These are phyloP conservation scores for Coemansia sp. DNA, from an alignment of 192 early-diverging fungal species.

Conservation along the genomic window DNA sequence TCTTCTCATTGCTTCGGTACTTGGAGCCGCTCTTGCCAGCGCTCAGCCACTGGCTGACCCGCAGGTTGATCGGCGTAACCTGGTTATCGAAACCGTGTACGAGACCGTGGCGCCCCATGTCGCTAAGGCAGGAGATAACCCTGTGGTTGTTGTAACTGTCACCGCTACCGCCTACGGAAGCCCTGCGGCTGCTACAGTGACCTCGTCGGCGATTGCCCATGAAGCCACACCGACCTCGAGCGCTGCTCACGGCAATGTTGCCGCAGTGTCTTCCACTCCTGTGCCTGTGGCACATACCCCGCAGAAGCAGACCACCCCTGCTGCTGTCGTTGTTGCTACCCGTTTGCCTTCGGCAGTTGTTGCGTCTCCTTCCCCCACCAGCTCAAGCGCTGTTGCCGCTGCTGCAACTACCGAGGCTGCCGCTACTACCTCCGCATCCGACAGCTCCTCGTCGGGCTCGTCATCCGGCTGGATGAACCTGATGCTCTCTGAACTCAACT, in stretches of 20 bases:
- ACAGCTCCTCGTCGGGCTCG: background rate
- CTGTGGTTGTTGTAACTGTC: conserved; percentile 27
- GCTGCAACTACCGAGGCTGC: background rate
- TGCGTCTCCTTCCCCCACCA: background rate
- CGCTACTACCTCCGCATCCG: background rate
- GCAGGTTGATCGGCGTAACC: conserved; percentile 5
- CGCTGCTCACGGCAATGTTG: background rate
- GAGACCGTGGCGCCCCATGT: conserved; percentile 10
- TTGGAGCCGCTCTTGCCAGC: conserved; percentile 29
- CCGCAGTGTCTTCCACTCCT: background rate
- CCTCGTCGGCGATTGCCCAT: background rate
- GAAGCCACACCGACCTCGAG: background rate
- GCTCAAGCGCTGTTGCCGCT: background rate
- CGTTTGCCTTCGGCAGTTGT: background rate
- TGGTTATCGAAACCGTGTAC: conserved; percentile 23
- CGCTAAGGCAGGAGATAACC: background rate
- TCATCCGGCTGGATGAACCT: conserved; percentile 20
- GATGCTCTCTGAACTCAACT: conserved; percentile 45
- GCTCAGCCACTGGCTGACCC: conserved; percentile 23
- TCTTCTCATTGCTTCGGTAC: conserved; percentile 27
- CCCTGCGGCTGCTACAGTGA: conserved; percentile 6
- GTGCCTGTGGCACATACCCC: background rate
- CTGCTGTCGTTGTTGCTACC: background rate
- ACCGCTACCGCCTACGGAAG: conserved; percentile 13
- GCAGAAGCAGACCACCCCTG: background rate